Conservation (phyloP, 768 basidiomycete genomes). For the Strobilomyces confusus region DNA sequence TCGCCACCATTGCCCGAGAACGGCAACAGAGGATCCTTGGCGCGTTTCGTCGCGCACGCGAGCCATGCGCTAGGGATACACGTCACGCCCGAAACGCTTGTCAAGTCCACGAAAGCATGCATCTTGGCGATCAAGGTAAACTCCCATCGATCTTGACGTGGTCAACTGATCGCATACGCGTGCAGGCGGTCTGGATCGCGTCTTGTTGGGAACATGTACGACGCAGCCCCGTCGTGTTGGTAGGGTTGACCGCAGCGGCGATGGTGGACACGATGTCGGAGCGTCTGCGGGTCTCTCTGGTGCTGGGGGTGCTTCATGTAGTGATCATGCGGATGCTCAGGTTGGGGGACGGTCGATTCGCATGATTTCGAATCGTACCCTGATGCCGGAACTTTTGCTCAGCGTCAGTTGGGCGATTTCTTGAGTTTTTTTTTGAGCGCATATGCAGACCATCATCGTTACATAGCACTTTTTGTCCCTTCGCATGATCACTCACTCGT, state of each 20-base stretch:
- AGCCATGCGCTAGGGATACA: conserved; percentile 5
- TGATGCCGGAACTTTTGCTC: neutral
- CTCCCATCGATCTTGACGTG: neutral
- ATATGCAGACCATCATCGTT: too few species aligned
- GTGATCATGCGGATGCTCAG: conserved; percentile 21
- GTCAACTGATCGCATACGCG: neutral
- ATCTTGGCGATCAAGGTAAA: conserved; percentile 36
- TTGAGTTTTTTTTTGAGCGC: neutral
- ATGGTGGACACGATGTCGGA: conserved; percentile 47
- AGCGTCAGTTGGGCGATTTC: neutral
- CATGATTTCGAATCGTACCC: neutral
- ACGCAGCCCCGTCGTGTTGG: conserved; percentile 25
- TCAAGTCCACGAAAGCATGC: conserved; percentile 33
- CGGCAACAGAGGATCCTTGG: neutral
- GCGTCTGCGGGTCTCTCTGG: conserved; percentile 32
- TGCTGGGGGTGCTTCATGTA: conserved; percentile 41
- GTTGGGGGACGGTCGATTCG: neutral
- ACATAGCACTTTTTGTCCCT: conserved; percentile 37
- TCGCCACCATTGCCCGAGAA: conserved; percentile 4
- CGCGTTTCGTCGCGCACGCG: neutral
- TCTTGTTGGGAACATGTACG: conserved; percentile 21
- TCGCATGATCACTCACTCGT: too few species aligned
- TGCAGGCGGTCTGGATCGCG: conserved; percentile 24
- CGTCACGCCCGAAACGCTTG: conserved; percentile 18
- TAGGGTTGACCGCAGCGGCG: conserved; percentile 33